A percentile compares a stretch with the other conserved stretches of the same genome.
Evolutionary conservation across 805 yeast species (phyloP).

Genomic region (Nakazawaea wickerhamii): DNA sequence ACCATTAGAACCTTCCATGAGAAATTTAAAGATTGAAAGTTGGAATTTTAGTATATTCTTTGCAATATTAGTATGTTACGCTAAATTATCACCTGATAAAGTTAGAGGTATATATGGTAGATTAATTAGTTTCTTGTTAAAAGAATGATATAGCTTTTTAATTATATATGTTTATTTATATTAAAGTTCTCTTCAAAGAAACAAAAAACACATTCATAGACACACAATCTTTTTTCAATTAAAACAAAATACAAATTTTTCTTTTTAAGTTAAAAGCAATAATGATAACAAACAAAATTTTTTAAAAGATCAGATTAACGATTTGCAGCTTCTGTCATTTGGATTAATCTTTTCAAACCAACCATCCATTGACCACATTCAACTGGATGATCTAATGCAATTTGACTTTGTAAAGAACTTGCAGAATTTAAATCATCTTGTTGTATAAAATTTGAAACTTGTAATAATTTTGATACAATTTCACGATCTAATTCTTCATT

Average conservation of each 20-base stretch:
- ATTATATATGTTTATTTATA: background rate
- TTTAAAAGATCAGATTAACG: background rate
- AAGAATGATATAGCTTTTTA: background rate
- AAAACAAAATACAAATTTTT: no score
- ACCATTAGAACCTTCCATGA: slow-evolving; percentile 7
- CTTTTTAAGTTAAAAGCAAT: background rate
- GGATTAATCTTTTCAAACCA: slow-evolving; percentile 84
- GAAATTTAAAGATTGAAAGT: slow-evolving; percentile 22
- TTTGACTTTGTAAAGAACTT: slow-evolving; percentile 43
- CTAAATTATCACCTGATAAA: slow-evolving; percentile 24
- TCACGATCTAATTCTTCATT: slow-evolving; percentile 59
- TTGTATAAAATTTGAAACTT: slow-evolving; percentile 45
- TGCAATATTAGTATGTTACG: slow-evolving; percentile 32
- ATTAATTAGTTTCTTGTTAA: slow-evolving; percentile 20
- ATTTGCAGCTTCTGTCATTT: slow-evolving; percentile 51
- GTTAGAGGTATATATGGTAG: slow-evolving; percentile 34
- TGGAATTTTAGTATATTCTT: slow-evolving; percentile 30
- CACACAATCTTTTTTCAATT: slow-evolving; percentile 4
- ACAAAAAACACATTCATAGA: slow-evolving; percentile 4
- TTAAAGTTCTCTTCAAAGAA: background rate
- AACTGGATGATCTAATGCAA: slow-evolving; percentile 57
- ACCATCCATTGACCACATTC: slow-evolving; percentile 91
- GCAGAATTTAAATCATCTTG: slow-evolving; percentile 58
- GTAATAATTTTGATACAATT: slow-evolving; percentile 48
- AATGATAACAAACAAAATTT: background rate